Evolutionary conservation across 192 early-diverging fungal genomes (phyloP), one percentile per base, ranked within the genome.

Genomic region (Coemansia nantahalensis): DNA sequence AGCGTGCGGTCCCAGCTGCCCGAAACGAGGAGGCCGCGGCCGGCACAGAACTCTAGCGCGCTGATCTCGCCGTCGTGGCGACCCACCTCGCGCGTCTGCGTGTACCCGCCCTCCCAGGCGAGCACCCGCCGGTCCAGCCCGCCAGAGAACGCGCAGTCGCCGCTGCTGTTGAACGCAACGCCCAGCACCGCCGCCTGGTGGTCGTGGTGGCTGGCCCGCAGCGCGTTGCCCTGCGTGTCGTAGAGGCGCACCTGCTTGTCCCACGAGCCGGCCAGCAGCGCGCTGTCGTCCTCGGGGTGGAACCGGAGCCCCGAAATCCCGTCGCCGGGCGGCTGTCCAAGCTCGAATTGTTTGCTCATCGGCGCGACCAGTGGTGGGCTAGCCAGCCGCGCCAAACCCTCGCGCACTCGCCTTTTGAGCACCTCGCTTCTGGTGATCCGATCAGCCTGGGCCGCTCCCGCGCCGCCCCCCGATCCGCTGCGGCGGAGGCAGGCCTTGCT

Each of bases 1-100:
- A 96, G 72, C 6, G 88, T 79, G 58, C 86, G 86, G 65, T 99
- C 96, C 96, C 96, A 99, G 40, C 87, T 84, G 38, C 93, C 96
- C 14, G 92, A 85, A 16, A 91, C 60, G n/a, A 93, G 56, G 16
- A 82, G 71, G 62, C 79, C 66, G 47, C 72, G 73, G 18, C 72
- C 57, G 15, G 47, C 61, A 23, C 65, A 79, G 65, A 80, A 88
- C 45, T 80, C 82, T 17, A 94, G 69, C 15, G 83, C 79, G 11
- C 83, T 79, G 19, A 94, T 78, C 18, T 86, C 83, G 50, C 87
- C 86, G 15, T 91, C 89, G 49, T 98, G 95, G 5, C 63, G 59
- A 18, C 93, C 95, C 16, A 95, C 57, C 13, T 83, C 62, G 5
- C 53, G 78, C 24, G 82, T 74, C 8, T 62, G 78, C 14, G 67